These are phyloP conservation scores for Strobilomyces echinocephalus DNA, from an alignment of 768 basidiomycete genomes.

Conservation along the genomic window DNA sequence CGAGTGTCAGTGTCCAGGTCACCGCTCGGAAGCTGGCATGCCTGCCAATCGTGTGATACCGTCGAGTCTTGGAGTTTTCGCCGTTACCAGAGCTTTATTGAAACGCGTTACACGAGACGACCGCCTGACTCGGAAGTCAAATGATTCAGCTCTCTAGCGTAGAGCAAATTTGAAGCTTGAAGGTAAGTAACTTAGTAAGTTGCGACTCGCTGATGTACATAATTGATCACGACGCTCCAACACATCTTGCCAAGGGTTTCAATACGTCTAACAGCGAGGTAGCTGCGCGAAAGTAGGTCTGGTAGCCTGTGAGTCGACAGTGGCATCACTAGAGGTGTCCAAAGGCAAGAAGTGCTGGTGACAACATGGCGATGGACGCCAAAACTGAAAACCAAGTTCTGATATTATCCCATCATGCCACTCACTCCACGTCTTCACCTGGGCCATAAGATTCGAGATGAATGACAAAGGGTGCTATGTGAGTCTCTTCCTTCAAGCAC, in stretches of 20 bases:
- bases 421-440: slow-evolving; percentile 33
- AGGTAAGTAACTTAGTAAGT: no score
- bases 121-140: slow-evolving; percentile 8
- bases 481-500: slow-evolving; percentile 20
- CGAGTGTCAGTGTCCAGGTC: neutral
- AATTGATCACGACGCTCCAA: no score
- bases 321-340: neutral
- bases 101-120: neutral
- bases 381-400: slow-evolving; percentile 28
- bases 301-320: slow-evolving; percentile 10
- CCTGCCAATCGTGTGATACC: neutral
- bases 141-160: no score
- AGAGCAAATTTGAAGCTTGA: no score
- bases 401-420: slow-evolving; percentile 29
- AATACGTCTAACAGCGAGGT: slow-evolving; percentile 12
- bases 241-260: neutral
- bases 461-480: slow-evolving; percentile 27
- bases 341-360: slow-evolving; percentile 29
- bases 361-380: slow-evolving; percentile 31
- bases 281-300: slow-evolving; percentile 5
- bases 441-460: slow-evolving; percentile 25
- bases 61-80: slow-evolving; percentile 12
- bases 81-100: slow-evolving; percentile 8
- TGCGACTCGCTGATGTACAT: no score
- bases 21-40: slow-evolving; percentile 1